These are phyloP conservation scores for Ettlia oleoabundans DNA, from an alignment of 139 green algal genomes.

Conservation along the genomic window DNA sequence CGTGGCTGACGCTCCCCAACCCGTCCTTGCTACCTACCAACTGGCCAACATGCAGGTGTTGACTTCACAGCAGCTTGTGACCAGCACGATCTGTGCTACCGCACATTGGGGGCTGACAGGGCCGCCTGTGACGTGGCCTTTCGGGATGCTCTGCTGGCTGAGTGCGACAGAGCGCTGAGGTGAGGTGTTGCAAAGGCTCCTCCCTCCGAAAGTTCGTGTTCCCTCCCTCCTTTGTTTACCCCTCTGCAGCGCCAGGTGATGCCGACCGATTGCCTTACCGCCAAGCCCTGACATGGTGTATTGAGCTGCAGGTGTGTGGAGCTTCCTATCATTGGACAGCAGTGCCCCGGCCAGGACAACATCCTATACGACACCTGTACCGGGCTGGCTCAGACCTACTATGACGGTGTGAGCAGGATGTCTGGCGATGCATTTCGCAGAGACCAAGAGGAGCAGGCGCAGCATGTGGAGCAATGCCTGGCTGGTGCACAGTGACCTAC, in stretches of 20 bases:
- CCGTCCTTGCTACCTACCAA: too few relatives aligned
- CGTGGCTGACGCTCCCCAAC: too few relatives aligned
- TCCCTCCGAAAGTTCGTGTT: too few relatives aligned
- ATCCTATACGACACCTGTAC: background rate
- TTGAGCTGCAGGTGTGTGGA: conserved; percentile 13
- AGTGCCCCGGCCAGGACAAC: background rate
- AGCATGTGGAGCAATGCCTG: conserved; percentile 13
- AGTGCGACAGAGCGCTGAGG: conserved; percentile 1
- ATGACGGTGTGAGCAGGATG: conserved; percentile 1
- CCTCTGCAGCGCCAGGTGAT: too few relatives aligned
- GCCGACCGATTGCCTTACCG: too few relatives aligned
- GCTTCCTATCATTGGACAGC: background rate
- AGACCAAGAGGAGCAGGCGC: background rate
- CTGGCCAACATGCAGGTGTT: background rate
- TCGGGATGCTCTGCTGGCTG: conserved; percentile 6
- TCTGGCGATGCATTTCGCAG: background rate
- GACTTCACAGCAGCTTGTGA: background rate
- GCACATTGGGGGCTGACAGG: background rate
- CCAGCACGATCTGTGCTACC: conserved; percentile 33
- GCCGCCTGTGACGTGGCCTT: conserved; percentile 24
- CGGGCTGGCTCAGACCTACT: conserved; percentile 2
- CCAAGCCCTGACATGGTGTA: background rate
- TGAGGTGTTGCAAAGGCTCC: too few relatives aligned
- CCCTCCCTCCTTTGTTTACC: too few relatives aligned
- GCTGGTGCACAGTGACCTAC: too few relatives aligned